A percentile compares a stretch with the other conserved stretches of the same genome.
Conservation (phyloP, 2,329 filamentous ascomycete species). For the Blumeria hordei region DNA sequence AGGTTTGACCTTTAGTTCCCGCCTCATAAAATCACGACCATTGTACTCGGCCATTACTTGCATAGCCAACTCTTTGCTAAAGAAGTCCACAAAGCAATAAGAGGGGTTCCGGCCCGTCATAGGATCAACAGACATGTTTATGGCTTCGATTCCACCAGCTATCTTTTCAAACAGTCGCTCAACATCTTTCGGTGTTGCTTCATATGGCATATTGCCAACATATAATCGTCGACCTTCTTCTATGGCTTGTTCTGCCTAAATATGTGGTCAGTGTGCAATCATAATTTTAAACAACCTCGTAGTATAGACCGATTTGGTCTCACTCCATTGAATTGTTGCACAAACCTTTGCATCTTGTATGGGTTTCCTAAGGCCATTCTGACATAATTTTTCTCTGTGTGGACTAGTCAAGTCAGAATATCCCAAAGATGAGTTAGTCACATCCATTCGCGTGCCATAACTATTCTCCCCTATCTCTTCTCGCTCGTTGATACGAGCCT, state of each 20-base stretch:
- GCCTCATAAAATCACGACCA: slow-evolving; percentile 27
- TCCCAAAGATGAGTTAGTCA: neutral
- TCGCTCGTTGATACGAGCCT: neutral
- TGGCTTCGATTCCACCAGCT: slow-evolving; percentile 23
- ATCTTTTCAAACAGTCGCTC: slow-evolving; percentile 21
- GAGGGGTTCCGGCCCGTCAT: slow-evolving; percentile 45
- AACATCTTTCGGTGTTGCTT: slow-evolving; percentile 25
- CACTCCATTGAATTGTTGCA: neutral
- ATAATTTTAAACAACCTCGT: neutral
- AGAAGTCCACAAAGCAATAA: slow-evolving; percentile 52
- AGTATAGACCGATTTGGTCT: neutral
- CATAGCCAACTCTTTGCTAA: slow-evolving; percentile 28
- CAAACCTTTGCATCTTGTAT: slow-evolving; percentile 4
- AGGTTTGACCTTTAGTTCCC: slow-evolving; percentile 38
- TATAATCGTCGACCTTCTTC: slow-evolving; percentile 19
- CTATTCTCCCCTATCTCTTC: neutral
- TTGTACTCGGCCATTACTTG: slow-evolving; percentile 31
- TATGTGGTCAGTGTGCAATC: neutral
- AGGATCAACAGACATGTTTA: slow-evolving; percentile 45
- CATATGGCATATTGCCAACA: slow-evolving; percentile 29
- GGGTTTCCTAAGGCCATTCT: slow-evolving; percentile 4
- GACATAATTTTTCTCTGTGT: neutral
- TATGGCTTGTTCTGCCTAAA: slow-evolving; percentile 7
- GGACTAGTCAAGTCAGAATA: neutral
- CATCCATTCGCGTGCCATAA: neutral